Base-by-base conservation (phyloP, 2,329 filamentous ascomycete genomes). In the Fusarium musae region DNA sequence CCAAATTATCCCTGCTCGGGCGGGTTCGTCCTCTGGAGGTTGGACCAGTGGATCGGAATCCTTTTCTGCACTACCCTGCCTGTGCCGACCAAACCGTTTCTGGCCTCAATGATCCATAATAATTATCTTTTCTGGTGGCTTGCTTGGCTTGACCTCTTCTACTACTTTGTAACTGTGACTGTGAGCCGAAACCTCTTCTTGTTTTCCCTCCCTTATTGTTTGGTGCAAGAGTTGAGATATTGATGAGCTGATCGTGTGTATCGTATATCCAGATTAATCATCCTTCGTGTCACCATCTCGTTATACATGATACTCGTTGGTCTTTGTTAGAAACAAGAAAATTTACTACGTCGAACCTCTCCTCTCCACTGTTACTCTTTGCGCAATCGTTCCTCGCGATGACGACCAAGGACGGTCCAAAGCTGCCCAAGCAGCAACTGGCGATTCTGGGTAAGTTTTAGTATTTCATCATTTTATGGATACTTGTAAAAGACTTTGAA, bases 381-480 rank as follows among this genome's bases (percentile, higher is more conserved):
- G 52, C 72, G 61, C 61, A 50, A 54, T 63, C 63, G 39, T 59
- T 54, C 65, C 64, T 69, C 36, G 53, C 57, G n/a, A 78, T 78
- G 77, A 62, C 72, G 47, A 72, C 69, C 57, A 76, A 75, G 32
- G 54, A 70, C 54, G 82, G 80, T 72, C 88, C 90, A 32, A 93
- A 91, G 85, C 87, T 96, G 86, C 93, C 94, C 2, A 86, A 89
- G 46, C 89, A 91, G 87, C 94, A 97, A 84, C 86, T 97, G 78
- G 84, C 90, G 47, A 95, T 97, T 79, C 84, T 97, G 72, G 91
- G 93, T 95, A 87, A 86, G 88, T 40, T n/a, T 37, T n/a, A 9
- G 30, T 36, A n/a, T 28, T 59, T 71, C 39, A 42, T 61, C 12
- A 23, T 49, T 53, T 23, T 36, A 39, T 36, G 9, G 10, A 28